These are phyloP conservation scores for Pugionium dolabratum DNA, from an alignment of 345 rosid species.

Conservation along the genomic window DNA sequence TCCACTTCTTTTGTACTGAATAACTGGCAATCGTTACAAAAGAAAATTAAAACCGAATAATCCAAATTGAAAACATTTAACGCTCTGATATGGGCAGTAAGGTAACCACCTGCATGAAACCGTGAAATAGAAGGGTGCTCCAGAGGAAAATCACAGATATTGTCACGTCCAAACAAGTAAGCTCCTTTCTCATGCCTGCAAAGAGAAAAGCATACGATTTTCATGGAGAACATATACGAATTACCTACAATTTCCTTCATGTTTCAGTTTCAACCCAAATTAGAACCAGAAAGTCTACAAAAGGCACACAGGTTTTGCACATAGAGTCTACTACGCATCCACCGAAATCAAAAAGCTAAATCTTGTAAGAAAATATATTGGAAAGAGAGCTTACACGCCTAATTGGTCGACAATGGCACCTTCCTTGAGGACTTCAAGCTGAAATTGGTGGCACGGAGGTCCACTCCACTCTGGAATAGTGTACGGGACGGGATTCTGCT, in stretches of 20 bases:
- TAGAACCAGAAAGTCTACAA: neutral
- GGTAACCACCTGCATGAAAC: conserved; percentile 78
- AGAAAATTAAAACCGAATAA: neutral
- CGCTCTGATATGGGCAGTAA: neutral
- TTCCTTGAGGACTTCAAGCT: conserved; percentile 80
- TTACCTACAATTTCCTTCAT: neutral
- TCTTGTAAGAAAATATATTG: neutral
- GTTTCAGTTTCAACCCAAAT: no score
- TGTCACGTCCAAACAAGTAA: conserved; percentile 90
- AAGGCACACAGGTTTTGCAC: neutral
- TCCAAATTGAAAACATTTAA: neutral
- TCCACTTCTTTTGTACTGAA: conserved; percentile 84
- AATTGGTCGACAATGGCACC: conserved; percentile 70
- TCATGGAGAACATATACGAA: neutral
- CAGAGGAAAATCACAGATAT: conserved; percentile 81
- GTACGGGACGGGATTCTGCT: conserved; percentile 62
- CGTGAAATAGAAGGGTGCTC: conserved; percentile 92
- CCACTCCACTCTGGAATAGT: conserved; percentile 91
- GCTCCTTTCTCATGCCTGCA: conserved; percentile 84
- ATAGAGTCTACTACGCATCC: no score
- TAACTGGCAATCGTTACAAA: conserved; percentile 50
- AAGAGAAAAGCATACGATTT: neutral
- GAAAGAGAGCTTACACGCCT: conserved; percentile 51
- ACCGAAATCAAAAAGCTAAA: conserved; percentile 11
- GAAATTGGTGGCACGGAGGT: conserved; percentile 62